Evolutionary conservation across 75 land plant genomes (phyloP), one percentile per base, ranked within the genome.

Genomic region (Pseudotsuga menziesii): DNA sequence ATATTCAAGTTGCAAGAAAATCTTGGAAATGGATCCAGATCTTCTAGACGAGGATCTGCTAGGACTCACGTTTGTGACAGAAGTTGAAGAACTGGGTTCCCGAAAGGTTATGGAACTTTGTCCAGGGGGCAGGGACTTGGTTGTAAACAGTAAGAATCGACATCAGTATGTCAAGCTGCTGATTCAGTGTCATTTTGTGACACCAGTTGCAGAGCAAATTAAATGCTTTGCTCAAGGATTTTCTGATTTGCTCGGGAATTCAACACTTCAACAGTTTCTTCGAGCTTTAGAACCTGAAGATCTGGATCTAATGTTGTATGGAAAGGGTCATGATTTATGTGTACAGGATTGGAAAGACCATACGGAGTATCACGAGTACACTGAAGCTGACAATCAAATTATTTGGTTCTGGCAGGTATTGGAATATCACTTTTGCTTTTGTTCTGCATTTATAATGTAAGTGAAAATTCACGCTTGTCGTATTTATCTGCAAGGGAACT

Each of bases 41-140:
- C 70, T 76, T 73, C 57, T 95, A 29, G 94, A 93, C 80, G 85
- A 89, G 36, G 96, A 93, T 87, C 89, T 78, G 48, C 82, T 91
- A 64, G 94, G 92, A 61, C 85, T 96, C 16, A 93, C 96, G 32
- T 96, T 96, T 87, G 89, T 89, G 23, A 80, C 81, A 60, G 96
- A 93, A 80, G 73, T 87, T 62, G 94, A 93, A 59, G 85, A 87
- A 75, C 70, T 96, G 61, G 98, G 98, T 25, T 66, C 85, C 13
- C 85, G 81, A 56, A 89, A 79, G 75, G 73, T 75, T 29, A 76
- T 90, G 72, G 96, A 96, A 71, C 94, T 96, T 26, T 88, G 88
- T 64, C 77, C 78, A 66, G 96, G 90, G 52, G 98, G 98, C 26
- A 86, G 84, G 84, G 81, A 80, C 23, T 81, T 88, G 57, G 56